phyloP scores from a whole-genome alignment of 345 rosid species.

The Lepidium didymum region DNA sequence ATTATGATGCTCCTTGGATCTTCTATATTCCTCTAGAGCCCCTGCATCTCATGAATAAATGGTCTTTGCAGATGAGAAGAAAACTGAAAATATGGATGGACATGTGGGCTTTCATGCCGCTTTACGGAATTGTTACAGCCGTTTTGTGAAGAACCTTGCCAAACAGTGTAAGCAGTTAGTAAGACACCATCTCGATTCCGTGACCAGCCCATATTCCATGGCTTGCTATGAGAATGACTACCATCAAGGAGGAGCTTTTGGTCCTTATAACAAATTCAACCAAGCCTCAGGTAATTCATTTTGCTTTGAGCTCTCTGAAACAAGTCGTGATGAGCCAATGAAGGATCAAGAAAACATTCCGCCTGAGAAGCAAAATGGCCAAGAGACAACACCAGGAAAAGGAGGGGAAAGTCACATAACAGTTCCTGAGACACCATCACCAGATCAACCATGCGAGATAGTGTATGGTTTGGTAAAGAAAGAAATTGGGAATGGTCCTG shows the following conservation, averaged over 20 bases:
- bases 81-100: slow-evolving; percentile 70
- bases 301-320: slow-evolving; percentile 69
- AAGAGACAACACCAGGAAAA: slow-evolving; percentile 84
- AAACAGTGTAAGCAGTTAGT: slow-evolving; percentile 87
- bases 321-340: slow-evolving; percentile 41
- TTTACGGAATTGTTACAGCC: slow-evolving; percentile 63
- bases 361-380: slow-evolving; percentile 50
- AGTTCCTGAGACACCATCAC: slow-evolving; percentile 98
- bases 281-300: slow-evolving; percentile 52
- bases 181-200: slow-evolving; percentile 94
- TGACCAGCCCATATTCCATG: slow-evolving; percentile 88
- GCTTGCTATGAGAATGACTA: slow-evolving; percentile 74
- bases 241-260: slow-evolving; percentile 49
- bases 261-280: slow-evolving; percentile 40
- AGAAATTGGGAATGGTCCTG: slow-evolving; percentile 63
- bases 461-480: slow-evolving; percentile 48
- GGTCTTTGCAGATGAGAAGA: slow-evolving; percentile 49
- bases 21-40: neutral
- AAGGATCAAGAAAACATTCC: slow-evolving; percentile 74
- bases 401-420: slow-evolving; percentile 65
- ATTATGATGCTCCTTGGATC: neutral
- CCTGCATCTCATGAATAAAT: neutral
- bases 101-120: slow-evolving; percentile 88
- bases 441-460: slow-evolving; percentile 77
- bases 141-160: slow-evolving; percentile 67